Evolutionary conservation across 2,329 filamentous ascomycete species (phyloP), one percentile per base, ranked within the genome.

Genomic region (Pseudocercospora fijiensis): DNA sequence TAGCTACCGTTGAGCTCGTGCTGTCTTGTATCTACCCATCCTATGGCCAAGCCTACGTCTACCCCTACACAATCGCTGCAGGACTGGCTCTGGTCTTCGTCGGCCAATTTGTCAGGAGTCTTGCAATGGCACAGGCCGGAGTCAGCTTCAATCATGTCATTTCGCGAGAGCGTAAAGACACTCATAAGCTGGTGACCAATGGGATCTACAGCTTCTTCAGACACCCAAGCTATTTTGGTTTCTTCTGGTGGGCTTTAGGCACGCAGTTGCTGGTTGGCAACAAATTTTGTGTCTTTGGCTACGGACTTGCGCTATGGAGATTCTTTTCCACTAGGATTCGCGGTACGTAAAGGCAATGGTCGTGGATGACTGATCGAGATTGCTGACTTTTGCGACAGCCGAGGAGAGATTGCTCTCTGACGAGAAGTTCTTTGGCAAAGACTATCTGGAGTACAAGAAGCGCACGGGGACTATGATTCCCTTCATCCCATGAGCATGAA

Each of bases 171-270:
- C 86, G 82, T 66, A 89, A 87, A 72, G 84, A 87, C 3, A 86
- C 86, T 1, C 95, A 99, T 76, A 82, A 82, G 53, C 84, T 99
- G n/a, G 90, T 99, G 2, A 96, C 90, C 0, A 82, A 81, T 27
- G 95, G 95, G 0, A 80, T 98, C 33, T 99, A 98, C 76, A 80
- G 81, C 7, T 76, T 84, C 51, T 80, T 96, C 58, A 83, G 95
- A 24, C 95, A 99, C 77, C 95, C 95, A 11, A 90, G 90, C 64
- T 99, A 99, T 78, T 97, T 98, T 80, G 95, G 94, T 3, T 99
- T 97, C 81, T 99, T 96, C 78, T 98, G 92, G 88, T 99, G 94
- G 94, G 92, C 91, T 0, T 74, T 98, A n/a, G 95, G 95, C 4
- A 96, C 93, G 11, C 95, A 99, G 81, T 74, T 98, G 49, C 86